phyloP scores from a whole-genome alignment of 2,329 filamentous ascomycete genomes.

The Arthrobotrys megalospora region DNA sequence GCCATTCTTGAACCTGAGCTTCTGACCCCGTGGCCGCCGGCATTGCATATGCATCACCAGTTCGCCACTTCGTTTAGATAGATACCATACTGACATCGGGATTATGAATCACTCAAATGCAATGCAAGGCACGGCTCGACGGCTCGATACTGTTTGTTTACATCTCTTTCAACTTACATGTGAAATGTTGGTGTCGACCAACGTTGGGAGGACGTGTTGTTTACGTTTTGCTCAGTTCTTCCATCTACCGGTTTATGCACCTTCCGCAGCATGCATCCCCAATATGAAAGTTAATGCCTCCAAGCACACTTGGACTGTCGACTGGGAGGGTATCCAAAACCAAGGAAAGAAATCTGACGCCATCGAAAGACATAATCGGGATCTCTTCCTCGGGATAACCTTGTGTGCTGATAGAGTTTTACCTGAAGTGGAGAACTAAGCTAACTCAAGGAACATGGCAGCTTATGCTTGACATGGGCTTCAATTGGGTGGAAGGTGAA shows the following conservation, averaged over 20 bases:
- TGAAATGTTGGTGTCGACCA: conserved; percentile 34
- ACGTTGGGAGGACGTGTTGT: conserved; percentile 55
- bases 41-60: conserved; percentile 50
- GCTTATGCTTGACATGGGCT: conserved; percentile 20
- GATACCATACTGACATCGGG: conserved; percentile 22
- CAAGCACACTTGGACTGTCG: conserved; percentile 4
- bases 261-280: conserved; percentile 35
- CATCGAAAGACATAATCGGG: conserved; percentile 48
- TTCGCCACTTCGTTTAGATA: conserved; percentile 45
- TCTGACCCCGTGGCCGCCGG: conserved; percentile 43
- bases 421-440: conserved; percentile 37
- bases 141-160: conserved; percentile 39
- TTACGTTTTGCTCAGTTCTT: conserved; percentile 57
- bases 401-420: conserved; percentile 37
- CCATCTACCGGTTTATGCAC: conserved; percentile 51
- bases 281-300: conserved; percentile 47
- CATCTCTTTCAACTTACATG: conserved; percentile 1
- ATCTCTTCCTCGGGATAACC: conserved; percentile 39
- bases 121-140: conserved; percentile 9
- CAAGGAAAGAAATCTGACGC: conserved; percentile 59
- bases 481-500: conserved; percentile 31
- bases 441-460: conserved; percentile 30
- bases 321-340: conserved; percentile 47
- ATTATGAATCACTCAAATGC: conserved; percentile 41
- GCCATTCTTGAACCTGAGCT: conserved; percentile 22